These are phyloP conservation scores for Gentiana straminea DNA, from an alignment of 257 asterid species.

Conservation along the genomic window DNA sequence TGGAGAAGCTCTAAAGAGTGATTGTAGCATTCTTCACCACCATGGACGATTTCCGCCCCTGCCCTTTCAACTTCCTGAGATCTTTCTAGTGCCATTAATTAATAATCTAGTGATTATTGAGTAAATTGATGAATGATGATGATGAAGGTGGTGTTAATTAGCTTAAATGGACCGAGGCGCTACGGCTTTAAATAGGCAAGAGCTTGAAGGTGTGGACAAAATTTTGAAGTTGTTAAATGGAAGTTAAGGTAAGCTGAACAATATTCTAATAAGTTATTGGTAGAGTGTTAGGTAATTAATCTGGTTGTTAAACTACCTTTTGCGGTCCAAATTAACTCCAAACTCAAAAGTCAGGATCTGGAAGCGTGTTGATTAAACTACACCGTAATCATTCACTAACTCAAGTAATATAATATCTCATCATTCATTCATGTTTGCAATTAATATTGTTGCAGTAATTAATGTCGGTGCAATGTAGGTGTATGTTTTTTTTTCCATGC, in stretches of 20 bases:
- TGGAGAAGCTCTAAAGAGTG: slow-evolving; percentile 45
- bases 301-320: slow-evolving; percentile 10
- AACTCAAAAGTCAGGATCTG: too few relatives aligned
- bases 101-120: too few relatives aligned
- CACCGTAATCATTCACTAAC: too few relatives aligned
- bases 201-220: background rate
- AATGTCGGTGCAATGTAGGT: too few relatives aligned
- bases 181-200: slow-evolving; percentile 22
- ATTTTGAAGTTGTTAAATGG: slow-evolving; percentile 22
- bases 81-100: slow-evolving; percentile 30
- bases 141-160: background rate
- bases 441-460: too few relatives aligned
- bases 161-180: background rate
- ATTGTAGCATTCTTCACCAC: slow-evolving; percentile 47
- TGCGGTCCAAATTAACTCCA: too few relatives aligned
- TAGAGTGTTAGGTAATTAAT: background rate
- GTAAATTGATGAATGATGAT: too few relatives aligned
- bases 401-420: too few relatives aligned
- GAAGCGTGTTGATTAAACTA: too few relatives aligned
- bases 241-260: slow-evolving; percentile 29
- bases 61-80: slow-evolving; percentile 30
- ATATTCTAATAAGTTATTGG: slow-evolving; percentile 9
- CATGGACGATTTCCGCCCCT: slow-evolving; percentile 56
- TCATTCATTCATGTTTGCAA: too few relatives aligned
- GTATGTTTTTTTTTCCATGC: too few relatives aligned